Evolutionary conservation across 2,329 filamentous ascomycete genomes (phyloP), one percentile per base, ranked within the genome.

Genomic region (Trichoderma sp.): DNA sequence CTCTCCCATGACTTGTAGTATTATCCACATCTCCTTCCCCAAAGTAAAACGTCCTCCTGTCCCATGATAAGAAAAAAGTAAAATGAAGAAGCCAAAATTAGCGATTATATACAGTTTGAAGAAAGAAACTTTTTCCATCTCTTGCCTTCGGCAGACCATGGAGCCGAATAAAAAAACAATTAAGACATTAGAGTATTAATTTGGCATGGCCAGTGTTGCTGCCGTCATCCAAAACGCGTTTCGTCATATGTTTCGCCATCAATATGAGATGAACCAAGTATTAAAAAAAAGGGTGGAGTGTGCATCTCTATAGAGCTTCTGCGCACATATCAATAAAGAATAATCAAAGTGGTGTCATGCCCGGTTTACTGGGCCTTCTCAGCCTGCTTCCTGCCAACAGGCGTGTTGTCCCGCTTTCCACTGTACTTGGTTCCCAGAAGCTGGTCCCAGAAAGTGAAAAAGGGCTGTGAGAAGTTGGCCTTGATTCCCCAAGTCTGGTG

Each of bases 401-500:
- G 83, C 64, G 81, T 76, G 73, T 81, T 78, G 56, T 77, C 76
- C 18, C 85, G 84, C 72, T 86, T 90, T 64, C 93, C 93, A 73
- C 88, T 89, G 91, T 94, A 98, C 82, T 90, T 92, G 28, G 96
- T 99, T 66, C 91, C 90, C 26, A 97, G 85, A 32, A 94, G 79
- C 61, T 88, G 86, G 80, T 99, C 96, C 94, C 96, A 98, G 83
- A 98, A 94, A 62, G 93, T 98, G 83, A 98, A 98, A 84, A 95
- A 97, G 3, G 93, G 93, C 82, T 97, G 93, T 6, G 91, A 92
- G 81, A 94, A 97, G 83, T 97, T 97, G 75, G 92, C 93, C 88
- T 98, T 99, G 87, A 99, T 97, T 71, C 96, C 96, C 95, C 95
- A 98, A 82, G 93, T 97, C 83, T 99, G 96, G 83, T 99, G 96